These are phyloP conservation scores for Stemphylium beticola DNA, from an alignment of 2,329 filamentous ascomycete species.

Conservation along the genomic window DNA sequence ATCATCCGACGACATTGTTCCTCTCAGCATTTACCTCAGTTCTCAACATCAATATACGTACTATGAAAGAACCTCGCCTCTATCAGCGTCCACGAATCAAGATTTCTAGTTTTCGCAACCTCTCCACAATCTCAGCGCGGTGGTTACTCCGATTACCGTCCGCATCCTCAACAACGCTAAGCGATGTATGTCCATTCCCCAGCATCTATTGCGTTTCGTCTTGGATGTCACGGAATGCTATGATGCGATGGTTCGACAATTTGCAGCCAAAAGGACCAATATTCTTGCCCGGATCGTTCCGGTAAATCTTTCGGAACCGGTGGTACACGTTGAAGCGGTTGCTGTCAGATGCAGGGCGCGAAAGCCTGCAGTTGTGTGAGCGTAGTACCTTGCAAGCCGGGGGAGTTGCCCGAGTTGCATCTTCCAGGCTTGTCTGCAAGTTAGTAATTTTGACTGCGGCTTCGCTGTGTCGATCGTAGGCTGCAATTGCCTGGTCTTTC, in stretches of 20 bases:
- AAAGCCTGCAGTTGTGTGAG: neutral
- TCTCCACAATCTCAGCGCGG: neutral
- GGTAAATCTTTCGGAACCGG: neutral
- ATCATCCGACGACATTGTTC: too few species aligned
- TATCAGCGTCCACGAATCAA: too few species aligned
- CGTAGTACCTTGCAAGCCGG: neutral
- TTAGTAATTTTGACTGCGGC: too few species aligned
- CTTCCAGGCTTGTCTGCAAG: too few species aligned
- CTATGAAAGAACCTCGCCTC: too few species aligned
- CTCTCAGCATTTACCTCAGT: too few species aligned
- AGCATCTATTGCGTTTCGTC: neutral
- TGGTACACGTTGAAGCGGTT: neutral
- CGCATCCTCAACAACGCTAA: neutral
- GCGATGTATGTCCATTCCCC: neutral
- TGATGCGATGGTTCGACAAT: neutral
- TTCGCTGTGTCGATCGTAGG: too few species aligned
- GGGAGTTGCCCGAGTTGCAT: too few species aligned
- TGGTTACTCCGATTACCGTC: neutral
- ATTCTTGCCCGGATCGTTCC: neutral
- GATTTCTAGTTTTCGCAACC: neutral
- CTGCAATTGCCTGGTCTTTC: too few species aligned
- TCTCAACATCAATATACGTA: too few species aligned
- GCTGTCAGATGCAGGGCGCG: neutral
- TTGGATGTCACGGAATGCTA: neutral
- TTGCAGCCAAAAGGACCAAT: neutral